These are phyloP conservation scores for Pugionium cornutum DNA, from an alignment of 345 rosid genomes.

Conservation along the genomic window DNA sequence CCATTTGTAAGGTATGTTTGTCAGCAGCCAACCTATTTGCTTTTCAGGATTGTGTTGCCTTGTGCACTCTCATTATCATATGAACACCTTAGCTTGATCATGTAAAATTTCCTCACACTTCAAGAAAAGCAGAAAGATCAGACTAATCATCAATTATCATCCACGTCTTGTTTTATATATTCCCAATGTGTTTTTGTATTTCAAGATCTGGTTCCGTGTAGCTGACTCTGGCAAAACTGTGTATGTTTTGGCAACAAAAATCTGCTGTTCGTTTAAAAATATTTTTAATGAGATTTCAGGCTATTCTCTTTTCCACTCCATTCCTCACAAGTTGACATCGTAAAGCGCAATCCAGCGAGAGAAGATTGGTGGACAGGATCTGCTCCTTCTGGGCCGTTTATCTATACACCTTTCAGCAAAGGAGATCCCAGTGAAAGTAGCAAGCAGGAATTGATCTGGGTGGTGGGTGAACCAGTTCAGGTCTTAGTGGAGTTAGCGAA, in stretches of 20 bases:
- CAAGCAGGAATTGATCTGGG: constrained; percentile 89
- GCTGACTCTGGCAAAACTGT: constrained; percentile 24
- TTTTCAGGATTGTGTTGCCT: constrained; percentile 13
- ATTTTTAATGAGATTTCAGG: constrained; percentile 48
- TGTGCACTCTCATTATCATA: constrained; percentile 8
- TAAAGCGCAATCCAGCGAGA: constrained; percentile 79
- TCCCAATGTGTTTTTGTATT: constrained; percentile 23
- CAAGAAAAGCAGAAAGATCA: constrained; percentile 13
- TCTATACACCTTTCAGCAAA: constrained; percentile 97
- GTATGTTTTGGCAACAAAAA: neutral
- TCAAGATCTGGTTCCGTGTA: constrained; percentile 18
- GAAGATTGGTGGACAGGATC: constrained; percentile 99
- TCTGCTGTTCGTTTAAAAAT: neutral
- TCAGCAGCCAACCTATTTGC: constrained; percentile 16
- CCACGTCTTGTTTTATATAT: constrained; percentile 21
- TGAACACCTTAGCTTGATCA: constrained; percentile 25
- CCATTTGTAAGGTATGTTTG: constrained; percentile 81
- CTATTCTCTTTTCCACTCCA: constrained; percentile 84
- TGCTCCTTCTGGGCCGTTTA: constrained; percentile 98
- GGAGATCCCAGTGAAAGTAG: constrained; percentile 71
- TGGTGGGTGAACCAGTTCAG: constrained; percentile 97
- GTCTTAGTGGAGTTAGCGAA: constrained; percentile 98
- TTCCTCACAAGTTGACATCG: constrained; percentile 77
- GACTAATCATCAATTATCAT: constrained; percentile 2
- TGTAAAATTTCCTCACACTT: constrained; percentile 14